Base-by-base conservation (phyloP, 495 filamentous ascomycete genomes). In the Tirmania nivea region DNA sequence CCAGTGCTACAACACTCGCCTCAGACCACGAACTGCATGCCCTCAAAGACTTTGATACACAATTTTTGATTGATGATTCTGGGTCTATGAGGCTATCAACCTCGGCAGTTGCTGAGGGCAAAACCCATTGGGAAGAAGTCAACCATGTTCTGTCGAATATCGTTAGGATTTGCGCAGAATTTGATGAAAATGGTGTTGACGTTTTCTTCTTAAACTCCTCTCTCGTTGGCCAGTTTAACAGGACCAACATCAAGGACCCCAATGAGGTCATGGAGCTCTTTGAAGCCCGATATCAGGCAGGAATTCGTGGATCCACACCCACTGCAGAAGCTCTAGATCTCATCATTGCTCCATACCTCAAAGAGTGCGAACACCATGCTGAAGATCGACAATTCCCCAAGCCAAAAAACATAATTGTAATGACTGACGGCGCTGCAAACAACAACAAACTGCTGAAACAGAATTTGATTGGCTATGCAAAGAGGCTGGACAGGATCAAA, bases 11-110 rank as follows among this genome's bases (percentile, higher is more conserved):
- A 25, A 25, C 49, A 73, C 76, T 7, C 17, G 7, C 39, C 39
- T 6, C 39, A 19, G 39, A 45, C 8, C 0, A 2, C 8, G 6
- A 50, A 12, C 48, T 50, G 11, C 16, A 50, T 10, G 89, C 89
- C 64, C 84, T 96, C 16, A 55, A 57, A 14, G 71, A 72, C 47
- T 94, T 94, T 66, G 86, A 97, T 70, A 96, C 87, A 37, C 68
- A 87, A 51, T 92, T 97, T 70, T 68, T 97, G 1, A 88, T 97
- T 63, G 90, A 97, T 64, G 90, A 97, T 71, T 84, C 79, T 53
- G 77, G 79, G 49, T 84, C 78, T 60, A 97, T 97, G 90, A 69
- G 71, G 12, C 84, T 19, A 5, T 6, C 3, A 16, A 31, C 6
- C 5, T 20, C 21, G 11, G 3, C n/a, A 50, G 11, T 2, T 19